Conservation (phyloP, 2,329 filamentous ascomycete species). For the Monosporascus sp. region DNA sequence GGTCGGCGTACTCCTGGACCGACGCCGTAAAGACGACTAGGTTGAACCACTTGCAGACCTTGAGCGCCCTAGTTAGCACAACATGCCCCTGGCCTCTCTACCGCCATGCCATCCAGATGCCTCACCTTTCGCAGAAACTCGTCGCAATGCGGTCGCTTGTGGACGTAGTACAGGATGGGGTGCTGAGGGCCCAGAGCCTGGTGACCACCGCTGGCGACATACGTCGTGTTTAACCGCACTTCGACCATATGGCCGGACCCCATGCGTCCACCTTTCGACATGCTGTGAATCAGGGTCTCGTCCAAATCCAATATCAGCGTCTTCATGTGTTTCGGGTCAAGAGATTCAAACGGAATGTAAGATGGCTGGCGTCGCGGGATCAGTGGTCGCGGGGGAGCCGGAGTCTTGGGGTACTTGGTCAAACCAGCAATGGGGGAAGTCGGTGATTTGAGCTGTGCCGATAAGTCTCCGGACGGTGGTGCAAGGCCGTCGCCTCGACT, state of each 20-base stretch:
- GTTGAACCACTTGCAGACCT: conserved; percentile 97
- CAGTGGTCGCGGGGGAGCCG: conserved; percentile 81
- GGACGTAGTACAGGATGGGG: conserved; percentile 96
- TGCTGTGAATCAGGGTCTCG: conserved; percentile 95
- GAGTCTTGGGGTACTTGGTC: conserved; percentile 86
- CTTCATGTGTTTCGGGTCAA: conserved; percentile 65
- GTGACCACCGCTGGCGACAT: conserved; percentile 62
- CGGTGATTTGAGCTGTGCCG: conserved; percentile 87
- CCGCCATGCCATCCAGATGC: background rate
- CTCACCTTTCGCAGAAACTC: conserved; percentile 83
- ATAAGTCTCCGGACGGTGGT: conserved; percentile 44
- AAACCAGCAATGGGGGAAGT: conserved; percentile 74
- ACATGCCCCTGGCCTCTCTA: background rate
- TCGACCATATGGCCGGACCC: conserved; percentile 98
- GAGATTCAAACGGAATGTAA: conserved; percentile 61
- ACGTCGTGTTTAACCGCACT: conserved; percentile 75
- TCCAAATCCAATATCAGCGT: conserved; percentile 93
- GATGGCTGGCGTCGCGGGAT: conserved; percentile 87
- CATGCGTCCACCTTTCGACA: conserved; percentile 94
- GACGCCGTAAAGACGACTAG: conserved; percentile 94
- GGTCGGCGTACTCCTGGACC: conserved; percentile 97
- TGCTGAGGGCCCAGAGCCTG: conserved; percentile 75
- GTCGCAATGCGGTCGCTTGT: conserved; percentile 95
- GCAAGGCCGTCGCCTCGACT: conserved; percentile 23
- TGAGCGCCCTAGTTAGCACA: conserved; percentile 17